Evolutionary conservation across 352 stramenopile genomes (phyloP).

Genomic region (Phytophthora ohioensis): DNA sequence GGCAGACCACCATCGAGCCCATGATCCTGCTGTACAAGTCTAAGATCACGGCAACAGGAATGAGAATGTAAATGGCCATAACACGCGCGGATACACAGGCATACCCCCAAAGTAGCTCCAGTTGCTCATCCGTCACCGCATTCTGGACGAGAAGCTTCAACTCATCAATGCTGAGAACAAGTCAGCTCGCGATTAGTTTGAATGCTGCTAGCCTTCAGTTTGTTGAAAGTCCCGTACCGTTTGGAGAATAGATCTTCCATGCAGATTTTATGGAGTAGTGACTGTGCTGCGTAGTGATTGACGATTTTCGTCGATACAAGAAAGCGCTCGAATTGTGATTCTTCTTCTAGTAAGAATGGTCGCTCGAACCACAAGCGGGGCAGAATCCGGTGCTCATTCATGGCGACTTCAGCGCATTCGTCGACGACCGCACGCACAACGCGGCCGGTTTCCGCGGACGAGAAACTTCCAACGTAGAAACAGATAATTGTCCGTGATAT

Average conservation of each 20-base stretch:
- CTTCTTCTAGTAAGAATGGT: conserved; percentile 77
- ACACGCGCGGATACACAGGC: background rate
- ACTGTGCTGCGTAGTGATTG: conserved; percentile 73
- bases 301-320: conserved; percentile 72
- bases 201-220: background rate
- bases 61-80: background rate
- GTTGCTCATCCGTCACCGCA: conserved; percentile 48
- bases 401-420: conserved; percentile 55
- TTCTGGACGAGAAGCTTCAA: conserved; percentile 48
- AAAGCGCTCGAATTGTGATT: conserved; percentile 81
- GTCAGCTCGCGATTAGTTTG: conserved; percentile 10
- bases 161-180: conserved; percentile 41
- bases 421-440: conserved; percentile 65
- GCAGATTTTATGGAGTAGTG: conserved; percentile 70
- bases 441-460: conserved; percentile 45
- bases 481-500: background rate
- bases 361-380: conserved; percentile 80
- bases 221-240: conserved; percentile 33
- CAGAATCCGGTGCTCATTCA: conserved; percentile 52
- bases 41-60: conserved; percentile 5
- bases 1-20: conserved; percentile 27
- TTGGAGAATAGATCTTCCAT: conserved; percentile 62
- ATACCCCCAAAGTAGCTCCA: conserved; percentile 60
- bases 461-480: conserved; percentile 26
- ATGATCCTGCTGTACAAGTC: conserved; percentile 40